Evolutionary conservation across 2,329 filamentous ascomycete genomes (phyloP), one percentile per base, ranked within the genome.

Genomic region (Fusarium kyushuense): DNA sequence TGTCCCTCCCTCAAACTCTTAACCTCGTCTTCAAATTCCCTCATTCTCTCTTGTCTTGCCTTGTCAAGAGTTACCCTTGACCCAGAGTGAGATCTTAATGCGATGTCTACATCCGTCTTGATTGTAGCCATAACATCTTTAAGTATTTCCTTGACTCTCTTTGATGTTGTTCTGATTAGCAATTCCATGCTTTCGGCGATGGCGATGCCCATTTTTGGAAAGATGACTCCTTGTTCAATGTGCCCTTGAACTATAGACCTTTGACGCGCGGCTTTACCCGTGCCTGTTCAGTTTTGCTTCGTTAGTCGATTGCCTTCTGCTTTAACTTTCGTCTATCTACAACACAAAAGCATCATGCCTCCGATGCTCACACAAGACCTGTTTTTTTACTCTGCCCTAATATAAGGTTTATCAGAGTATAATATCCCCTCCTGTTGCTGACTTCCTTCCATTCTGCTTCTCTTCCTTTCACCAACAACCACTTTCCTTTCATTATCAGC

Each of bases 181-280:
- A n/a, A 30, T 17, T 38, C 29, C 55, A 58, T 58, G 16, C 48
- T 29, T 25, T 53, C 48, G 7, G 55, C 35, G 9, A 54, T 46
- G 21, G 48, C 21, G 7, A 58, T 21, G 3, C 25, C 41, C 32
- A 58, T 23, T 8, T 58, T n/a, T 1, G 55, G 55, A 12, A 58
- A 58, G 13, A 58, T 30, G 11, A 46, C 33, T 8, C 55, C 55
- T 9, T 35, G 38, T 4, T 58, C 33, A 9, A 58, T 58, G 14
- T 58, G 48, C 6, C 55, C 55, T 54, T 58, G 55, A 1, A 58
- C 49, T 1, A 40, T 58, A 6, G 32, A 32, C 14, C 7, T 25
- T 58, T 58, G 55, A 33, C 48, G 55, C n/a, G 38, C 41, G 10
- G 47, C 40, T 27, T 40, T 58, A 3, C 41, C 55, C 5, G 10